A percentile compares a stretch with the other conserved stretches of the same genome.
phyloP scores from a whole-genome alignment of 2,329 filamentous ascomycete genomes.

The Ilyonectria mors-panacis region DNA sequence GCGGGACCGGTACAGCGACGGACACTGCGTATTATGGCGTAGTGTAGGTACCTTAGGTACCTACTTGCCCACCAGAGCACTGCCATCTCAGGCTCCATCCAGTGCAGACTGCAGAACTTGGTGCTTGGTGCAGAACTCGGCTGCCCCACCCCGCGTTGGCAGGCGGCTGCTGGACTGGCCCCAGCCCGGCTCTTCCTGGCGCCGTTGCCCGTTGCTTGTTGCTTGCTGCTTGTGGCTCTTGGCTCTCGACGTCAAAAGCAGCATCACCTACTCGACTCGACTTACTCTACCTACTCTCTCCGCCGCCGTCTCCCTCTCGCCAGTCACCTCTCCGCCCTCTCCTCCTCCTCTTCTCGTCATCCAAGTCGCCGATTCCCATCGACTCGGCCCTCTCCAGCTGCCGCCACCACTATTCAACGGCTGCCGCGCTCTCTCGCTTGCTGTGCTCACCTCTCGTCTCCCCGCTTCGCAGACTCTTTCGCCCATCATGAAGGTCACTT shows the following conservation, averaged over 20 bases:
- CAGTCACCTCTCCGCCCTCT: constrained; percentile 29
- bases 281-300: constrained; percentile 21
- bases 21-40: too few species aligned
- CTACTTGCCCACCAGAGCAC: too few species aligned
- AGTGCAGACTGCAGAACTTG: neutral
- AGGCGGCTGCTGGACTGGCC: neutral
- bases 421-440: constrained; percentile 9
- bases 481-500: constrained; percentile 78
- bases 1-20: neutral
- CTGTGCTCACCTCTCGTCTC: constrained; percentile 39
- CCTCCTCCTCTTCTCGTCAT: constrained; percentile 19
- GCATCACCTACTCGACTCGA: constrained; percentile 21
- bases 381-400: constrained; percentile 17
- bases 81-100: too few species aligned
- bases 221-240: constrained; percentile 14
- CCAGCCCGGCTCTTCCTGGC: constrained; percentile 16
- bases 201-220: constrained; percentile 20
- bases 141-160: constrained; percentile 11
- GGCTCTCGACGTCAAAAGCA: constrained; percentile 29
- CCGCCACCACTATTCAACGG: constrained; percentile 16
- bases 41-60: too few species aligned
- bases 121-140: neutral
- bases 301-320: constrained; percentile 41
- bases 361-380: constrained; percentile 11
- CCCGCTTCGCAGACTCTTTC: constrained; percentile 48